Evolutionary conservation across 1,284 basidiomycete species (phyloP).

Genomic region (Mycocalia duriaeana): DNA sequence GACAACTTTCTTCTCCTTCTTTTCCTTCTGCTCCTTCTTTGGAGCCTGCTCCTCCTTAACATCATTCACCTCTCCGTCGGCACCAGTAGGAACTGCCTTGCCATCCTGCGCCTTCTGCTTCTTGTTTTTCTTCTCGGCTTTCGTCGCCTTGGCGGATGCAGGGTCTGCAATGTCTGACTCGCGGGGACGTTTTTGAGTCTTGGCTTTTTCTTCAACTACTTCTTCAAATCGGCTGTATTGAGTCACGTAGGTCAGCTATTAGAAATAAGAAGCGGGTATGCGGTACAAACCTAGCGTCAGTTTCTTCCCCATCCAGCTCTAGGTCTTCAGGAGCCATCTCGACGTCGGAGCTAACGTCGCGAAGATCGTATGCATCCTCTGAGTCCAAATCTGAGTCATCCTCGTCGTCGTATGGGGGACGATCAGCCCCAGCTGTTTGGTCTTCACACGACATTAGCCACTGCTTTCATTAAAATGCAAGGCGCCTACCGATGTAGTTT

Average conservation of each 20-base stretch:
- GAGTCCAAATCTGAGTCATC: slow-evolving; percentile 43
- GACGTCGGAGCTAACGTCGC: slow-evolving; percentile 74
- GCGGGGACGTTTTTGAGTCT: slow-evolving; percentile 57
- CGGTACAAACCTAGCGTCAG: slow-evolving; percentile 49
- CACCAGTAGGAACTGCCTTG: slow-evolving; percentile 44
- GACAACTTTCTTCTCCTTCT: slow-evolving; percentile 43
- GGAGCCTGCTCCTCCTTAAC: slow-evolving; percentile 34
- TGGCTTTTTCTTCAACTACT: slow-evolving; percentile 32
- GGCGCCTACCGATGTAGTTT: slow-evolving; percentile 74
- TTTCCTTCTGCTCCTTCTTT: slow-evolving; percentile 28
- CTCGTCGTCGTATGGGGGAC: slow-evolving; percentile 47
- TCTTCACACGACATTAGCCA: slow-evolving; percentile 29
- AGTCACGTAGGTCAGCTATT: background rate
- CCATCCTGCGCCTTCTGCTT: slow-evolving; percentile 68
- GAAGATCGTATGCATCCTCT: slow-evolving; percentile 58
- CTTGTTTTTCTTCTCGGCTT: slow-evolving; percentile 66
- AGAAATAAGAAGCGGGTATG: slow-evolving; percentile 12
- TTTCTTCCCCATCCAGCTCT: slow-evolving; percentile 48
- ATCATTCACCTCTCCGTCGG: slow-evolving; percentile 27
- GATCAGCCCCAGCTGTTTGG: slow-evolving; percentile 42
- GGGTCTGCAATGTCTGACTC: slow-evolving; percentile 45
- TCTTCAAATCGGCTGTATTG: slow-evolving; percentile 66
- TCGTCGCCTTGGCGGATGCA: slow-evolving; percentile 31
- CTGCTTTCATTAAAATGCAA: background rate
- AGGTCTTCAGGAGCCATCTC: slow-evolving; percentile 52